Evolutionary conservation across 345 rosid species (phyloP), one percentile per base, ranked within the genome.

Genomic region (Populus simonii): DNA sequence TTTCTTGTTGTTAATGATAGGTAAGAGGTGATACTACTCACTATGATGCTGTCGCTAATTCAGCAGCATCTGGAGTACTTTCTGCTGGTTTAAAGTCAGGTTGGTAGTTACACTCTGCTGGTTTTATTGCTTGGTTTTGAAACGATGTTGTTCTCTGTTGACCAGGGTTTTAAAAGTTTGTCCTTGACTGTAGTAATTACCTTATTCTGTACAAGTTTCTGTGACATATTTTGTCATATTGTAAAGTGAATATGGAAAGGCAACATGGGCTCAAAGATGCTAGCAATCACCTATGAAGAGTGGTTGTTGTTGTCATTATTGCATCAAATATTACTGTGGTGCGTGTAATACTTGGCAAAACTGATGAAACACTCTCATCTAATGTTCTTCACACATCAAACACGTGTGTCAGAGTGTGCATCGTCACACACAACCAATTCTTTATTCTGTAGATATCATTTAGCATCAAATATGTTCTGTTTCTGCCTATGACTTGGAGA

Each of bases 11-110:
- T 20, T 68, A 53, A 51, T 18, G 57, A 20, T 88, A 96, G 99
- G 73, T 96, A 79, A 90, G 93, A 85, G 99, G 99, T 45, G 99
- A 96, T 84, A 96, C 99, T 43, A 74, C 96, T 7, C 99, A 96
- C 79, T 93, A 92, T 88, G 99, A 96, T 69, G 97, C 97, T 22
- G 99, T 96, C 70, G 97, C 92, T 49, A 94, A 96, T 88, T 92
- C 99, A 10, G 97, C 92, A 20, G 92, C 99, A 47, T 96, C 99
- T 11, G 97, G 99, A 70, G 97, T 96, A 41, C 98, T 96, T 79
- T 96, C 99, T 25, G 99, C 99, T 85, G 90, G 97, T 82, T 74
- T 96, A 15, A 94, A 86, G 69, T 94, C 99, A 82, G 98, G 99
- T 96, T 78, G 68, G 77, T 74, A 20, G 20, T 36, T 65, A 6